Conservation (phyloP, 129 eudicot species). For the Apium graveolens region DNA sequence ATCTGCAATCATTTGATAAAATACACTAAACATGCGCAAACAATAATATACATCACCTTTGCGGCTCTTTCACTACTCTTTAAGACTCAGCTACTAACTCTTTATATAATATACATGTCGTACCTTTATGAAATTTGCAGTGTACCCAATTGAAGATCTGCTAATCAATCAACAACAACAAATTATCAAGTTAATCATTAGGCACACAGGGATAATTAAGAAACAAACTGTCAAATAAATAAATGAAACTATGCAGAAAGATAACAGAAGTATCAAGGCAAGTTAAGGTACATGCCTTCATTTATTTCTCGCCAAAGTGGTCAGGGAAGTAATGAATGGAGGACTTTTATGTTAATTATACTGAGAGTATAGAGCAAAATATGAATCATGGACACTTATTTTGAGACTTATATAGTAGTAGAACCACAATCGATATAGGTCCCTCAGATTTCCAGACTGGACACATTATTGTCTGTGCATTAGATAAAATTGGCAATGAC, state of each 20-base stretch:
- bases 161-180: not conserved
- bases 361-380: not conserved
- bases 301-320: not conserved
- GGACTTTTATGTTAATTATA: not conserved
- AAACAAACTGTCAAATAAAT: not conserved
- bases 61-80: not conserved
- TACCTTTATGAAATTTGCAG: slow-evolving; percentile 57
- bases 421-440: not conserved
- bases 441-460: not conserved
- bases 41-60: not conserved
- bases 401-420: not conserved
- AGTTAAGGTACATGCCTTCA: not conserved
- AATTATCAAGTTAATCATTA: not conserved
- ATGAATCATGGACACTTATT: not conserved
- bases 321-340: not conserved
- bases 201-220: not conserved
- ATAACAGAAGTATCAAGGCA: not conserved
- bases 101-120: not conserved
- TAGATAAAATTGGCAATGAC: not conserved
- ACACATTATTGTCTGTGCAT: not conserved
- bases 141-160: slow-evolving; percentile 84
- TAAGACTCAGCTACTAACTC: not conserved
- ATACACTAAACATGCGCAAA: not conserved
- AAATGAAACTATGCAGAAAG: not conserved
- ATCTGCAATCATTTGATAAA: slow-evolving; percentile 12